Percentiles rank a stretch among this genome's conserved stretches.
Conservation (phyloP, 305 asterid species). For the Solanum hybrid region DNA sequence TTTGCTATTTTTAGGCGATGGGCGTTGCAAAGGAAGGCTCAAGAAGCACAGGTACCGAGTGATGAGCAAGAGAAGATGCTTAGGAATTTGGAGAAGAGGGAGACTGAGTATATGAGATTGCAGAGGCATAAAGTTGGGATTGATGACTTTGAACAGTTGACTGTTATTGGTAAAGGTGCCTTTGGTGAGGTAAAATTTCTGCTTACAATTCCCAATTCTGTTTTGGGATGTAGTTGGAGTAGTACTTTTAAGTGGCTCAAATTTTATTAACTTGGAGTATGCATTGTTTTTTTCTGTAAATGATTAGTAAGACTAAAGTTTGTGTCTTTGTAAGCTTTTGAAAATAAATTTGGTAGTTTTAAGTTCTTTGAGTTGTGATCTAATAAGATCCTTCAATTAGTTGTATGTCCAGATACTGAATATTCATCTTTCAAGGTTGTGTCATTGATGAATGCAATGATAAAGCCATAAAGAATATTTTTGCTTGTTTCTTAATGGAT, state of each 20-base stretch:
- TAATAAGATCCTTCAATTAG: background rate
- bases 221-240: background rate
- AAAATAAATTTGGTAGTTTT: background rate
- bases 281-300: background rate
- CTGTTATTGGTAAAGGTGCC: constrained; percentile 90
- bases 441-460: background rate
- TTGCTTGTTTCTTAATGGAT: background rate
- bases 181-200: constrained; percentile 58
- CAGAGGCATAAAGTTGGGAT: constrained; percentile 94
- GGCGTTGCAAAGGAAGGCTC: constrained; percentile 81
- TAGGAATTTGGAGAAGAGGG: constrained; percentile 86
- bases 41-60: constrained; percentile 67
- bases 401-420: background rate
- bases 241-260: background rate
- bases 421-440: background rate
- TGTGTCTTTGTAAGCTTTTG: background rate
- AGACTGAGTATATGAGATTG: constrained; percentile 90
- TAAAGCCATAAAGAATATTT: background rate
- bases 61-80: constrained; percentile 84
- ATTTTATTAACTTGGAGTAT: background rate
- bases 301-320: background rate
- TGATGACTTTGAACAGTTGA: constrained; percentile 91
- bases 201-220: background rate
- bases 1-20: constrained; percentile 47
- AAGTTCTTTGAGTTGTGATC: background rate